Percentiles rank a stretch among this genome's conserved stretches.
Evolutionary conservation across 257 asterid genomes (phyloP).

Genomic region (Lithospermum erythrorhizon): DNA sequence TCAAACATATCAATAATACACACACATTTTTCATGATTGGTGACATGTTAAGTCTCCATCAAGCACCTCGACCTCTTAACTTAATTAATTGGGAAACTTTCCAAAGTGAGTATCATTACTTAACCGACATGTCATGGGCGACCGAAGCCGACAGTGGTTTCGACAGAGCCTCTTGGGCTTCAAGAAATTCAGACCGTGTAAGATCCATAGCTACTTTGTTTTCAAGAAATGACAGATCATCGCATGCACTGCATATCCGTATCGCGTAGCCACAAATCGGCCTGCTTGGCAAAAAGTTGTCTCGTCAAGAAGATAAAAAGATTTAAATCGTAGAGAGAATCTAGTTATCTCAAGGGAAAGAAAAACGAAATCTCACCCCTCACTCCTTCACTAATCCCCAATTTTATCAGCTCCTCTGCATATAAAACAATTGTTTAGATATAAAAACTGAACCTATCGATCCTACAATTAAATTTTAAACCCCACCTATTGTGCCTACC

Average conservation of each 20-base stretch:
- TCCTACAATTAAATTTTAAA: slow-evolving; percentile 2
- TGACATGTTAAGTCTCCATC: no score
- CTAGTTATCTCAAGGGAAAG: not conserved
- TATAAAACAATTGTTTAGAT: slow-evolving; percentile 17
- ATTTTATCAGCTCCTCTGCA: slow-evolving; percentile 77
- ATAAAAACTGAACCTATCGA: slow-evolving; percentile 9
- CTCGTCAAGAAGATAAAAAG: slow-evolving; percentile 17
- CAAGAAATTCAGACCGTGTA: slow-evolving; percentile 79
- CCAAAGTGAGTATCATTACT: not conserved
- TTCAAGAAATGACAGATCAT: slow-evolving; percentile 93
- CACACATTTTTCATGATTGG: no score
- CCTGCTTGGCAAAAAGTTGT: slow-evolving; percentile 41
- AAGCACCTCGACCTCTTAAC: no score
- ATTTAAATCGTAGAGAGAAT: not conserved
- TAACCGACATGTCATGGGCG: no score
- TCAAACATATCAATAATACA: no score
- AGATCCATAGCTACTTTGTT: slow-evolving; percentile 88
- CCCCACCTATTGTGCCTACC: not conserved
- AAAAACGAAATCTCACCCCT: slow-evolving; percentile 43
- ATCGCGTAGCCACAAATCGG: slow-evolving; percentile 78
- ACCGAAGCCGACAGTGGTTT: no score
- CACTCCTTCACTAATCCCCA: slow-evolving; percentile 61
- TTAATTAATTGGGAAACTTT: no score
- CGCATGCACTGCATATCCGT: slow-evolving; percentile 92
- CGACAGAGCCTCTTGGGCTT: slow-evolving; percentile 83